Conservation (phyloP, 1,284 basidiomycete genomes). For the Ganoderma leucocontextum region DNA sequence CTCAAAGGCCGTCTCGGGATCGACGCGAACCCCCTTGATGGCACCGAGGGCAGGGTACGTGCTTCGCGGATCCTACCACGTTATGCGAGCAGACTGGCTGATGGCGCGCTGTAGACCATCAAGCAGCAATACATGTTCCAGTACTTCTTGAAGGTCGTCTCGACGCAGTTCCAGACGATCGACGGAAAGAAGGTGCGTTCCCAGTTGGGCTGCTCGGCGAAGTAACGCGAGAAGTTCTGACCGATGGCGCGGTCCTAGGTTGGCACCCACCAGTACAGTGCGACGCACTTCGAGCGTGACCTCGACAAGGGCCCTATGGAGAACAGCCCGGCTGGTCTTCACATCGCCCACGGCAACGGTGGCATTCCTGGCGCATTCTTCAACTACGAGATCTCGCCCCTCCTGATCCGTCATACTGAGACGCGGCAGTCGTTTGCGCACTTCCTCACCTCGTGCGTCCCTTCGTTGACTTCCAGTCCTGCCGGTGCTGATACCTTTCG, state of each 20-base stretch:
- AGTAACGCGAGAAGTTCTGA: neutral
- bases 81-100: neutral
- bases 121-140: conserved; percentile 92
- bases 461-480: neutral
- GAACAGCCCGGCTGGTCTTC: conserved; percentile 74
- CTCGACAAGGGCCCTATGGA: conserved; percentile 67
- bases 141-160: conserved; percentile 98
- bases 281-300: conserved; percentile 96
- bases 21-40: conserved; percentile 81
- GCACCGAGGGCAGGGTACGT: conserved; percentile 68
- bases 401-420: conserved; percentile 92
- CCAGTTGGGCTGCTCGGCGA: neutral
- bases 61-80: neutral
- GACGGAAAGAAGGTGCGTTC: conserved; percentile 71
- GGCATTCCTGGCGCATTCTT: conserved; percentile 92
- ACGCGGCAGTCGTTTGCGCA: conserved; percentile 95
- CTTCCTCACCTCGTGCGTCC: conserved; percentile 91
- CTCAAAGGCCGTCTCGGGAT: conserved; percentile 85
- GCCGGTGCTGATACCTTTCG: neutral
- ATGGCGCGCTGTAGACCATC: conserved; percentile 53
- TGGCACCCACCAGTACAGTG: conserved; percentile 92
- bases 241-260: conserved; percentile 51
- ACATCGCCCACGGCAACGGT: conserved; percentile 81
- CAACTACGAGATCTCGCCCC: conserved; percentile 99
- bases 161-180: conserved; percentile 89